phyloP scores from a whole-genome alignment of 1,139 yeast genomes.

The Sugiyamaella grinbergsii region DNA sequence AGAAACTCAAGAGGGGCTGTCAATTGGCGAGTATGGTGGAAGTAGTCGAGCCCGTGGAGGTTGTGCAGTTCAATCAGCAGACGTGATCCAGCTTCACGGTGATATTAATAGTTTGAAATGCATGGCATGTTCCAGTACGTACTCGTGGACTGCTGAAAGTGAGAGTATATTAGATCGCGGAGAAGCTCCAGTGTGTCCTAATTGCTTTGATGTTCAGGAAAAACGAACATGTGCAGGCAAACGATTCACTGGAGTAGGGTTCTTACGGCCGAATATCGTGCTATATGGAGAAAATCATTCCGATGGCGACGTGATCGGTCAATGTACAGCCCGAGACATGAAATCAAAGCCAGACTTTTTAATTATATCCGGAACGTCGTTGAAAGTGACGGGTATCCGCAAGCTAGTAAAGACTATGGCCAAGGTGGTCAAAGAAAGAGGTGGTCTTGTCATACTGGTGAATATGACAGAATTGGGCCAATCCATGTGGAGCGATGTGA shows the following conservation, averaged over 20 bases:
- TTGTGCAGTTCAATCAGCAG: conserved; percentile 47
- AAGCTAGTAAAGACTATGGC: conserved; percentile 63
- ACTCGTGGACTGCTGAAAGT: conserved; percentile 62
- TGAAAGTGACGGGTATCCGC: conserved; percentile 73
- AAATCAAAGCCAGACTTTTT: conserved; percentile 61
- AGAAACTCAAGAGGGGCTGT: conserved; percentile 49
- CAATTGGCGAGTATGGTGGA: conserved; percentile 33
- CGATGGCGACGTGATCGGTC: conserved; percentile 64
- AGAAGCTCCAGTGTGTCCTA: conserved; percentile 63
- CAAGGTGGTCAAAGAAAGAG: conserved; percentile 56
- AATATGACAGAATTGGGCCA: conserved; percentile 50
- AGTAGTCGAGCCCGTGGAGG: conserved; percentile 27
- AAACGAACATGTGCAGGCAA: conserved; percentile 62
- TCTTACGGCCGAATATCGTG: conserved; percentile 72
- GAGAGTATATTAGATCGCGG: conserved; percentile 53
- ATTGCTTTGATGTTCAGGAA: conserved; percentile 56
- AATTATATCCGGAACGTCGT: conserved; percentile 73
- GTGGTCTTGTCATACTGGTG: conserved; percentile 64
- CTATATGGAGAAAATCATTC: conserved; percentile 82
- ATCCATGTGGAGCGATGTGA: conserved; percentile 54
- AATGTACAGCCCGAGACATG: conserved; percentile 58
- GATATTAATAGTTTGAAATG: conserved; percentile 76
- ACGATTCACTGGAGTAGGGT: conserved; percentile 62
- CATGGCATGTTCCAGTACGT: conserved; percentile 62
- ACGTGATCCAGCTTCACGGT: conserved; percentile 90